Evolutionary conservation across 371 early-diverging fungal genomes (phyloP).

Genomic region (Mucor circinelloides): DNA sequence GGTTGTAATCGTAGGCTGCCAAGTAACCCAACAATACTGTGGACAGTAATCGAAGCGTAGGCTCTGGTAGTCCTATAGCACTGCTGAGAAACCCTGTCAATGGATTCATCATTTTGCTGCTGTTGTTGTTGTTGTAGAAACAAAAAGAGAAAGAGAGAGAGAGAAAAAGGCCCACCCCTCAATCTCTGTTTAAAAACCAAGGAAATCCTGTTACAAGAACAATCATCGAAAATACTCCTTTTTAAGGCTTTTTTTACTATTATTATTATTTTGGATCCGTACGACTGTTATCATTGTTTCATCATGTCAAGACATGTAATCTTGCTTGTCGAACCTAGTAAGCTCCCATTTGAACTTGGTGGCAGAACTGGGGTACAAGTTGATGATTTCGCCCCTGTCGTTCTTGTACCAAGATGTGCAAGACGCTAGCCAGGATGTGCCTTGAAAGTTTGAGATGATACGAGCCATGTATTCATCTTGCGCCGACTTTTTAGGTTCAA

Average conservation of each 20-base stretch:
- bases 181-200: neutral
- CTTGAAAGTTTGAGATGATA: conserved; percentile 30
- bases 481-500: conserved; percentile 24
- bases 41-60: conserved; percentile 55
- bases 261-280: neutral
- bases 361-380: conserved; percentile 1
- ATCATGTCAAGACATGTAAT: neutral
- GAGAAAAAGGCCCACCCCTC: neutral
- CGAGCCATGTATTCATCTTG: conserved; percentile 21
- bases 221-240: neutral
- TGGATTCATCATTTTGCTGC: conserved; percentile 20
- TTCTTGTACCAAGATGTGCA: conserved; percentile 50
- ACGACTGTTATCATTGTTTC: neutral
- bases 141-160: conserved; percentile 4
- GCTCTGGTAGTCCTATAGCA: conserved; percentile 61
- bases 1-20: conserved; percentile 43
- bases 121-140: neutral
- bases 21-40: conserved; percentile 60
- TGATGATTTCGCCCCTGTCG: conserved; percentile 22
- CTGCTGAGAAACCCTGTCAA: conserved; percentile 34
- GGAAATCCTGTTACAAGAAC: neutral
- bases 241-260: neutral
- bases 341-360: conserved; percentile 6
- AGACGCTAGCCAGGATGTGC: conserved; percentile 37
- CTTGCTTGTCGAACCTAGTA: neutral